These are phyloP conservation scores for Hordeum marinum DNA, from an alignment of 176 grass and related monocot genomes.

Conservation along the genomic window DNA sequence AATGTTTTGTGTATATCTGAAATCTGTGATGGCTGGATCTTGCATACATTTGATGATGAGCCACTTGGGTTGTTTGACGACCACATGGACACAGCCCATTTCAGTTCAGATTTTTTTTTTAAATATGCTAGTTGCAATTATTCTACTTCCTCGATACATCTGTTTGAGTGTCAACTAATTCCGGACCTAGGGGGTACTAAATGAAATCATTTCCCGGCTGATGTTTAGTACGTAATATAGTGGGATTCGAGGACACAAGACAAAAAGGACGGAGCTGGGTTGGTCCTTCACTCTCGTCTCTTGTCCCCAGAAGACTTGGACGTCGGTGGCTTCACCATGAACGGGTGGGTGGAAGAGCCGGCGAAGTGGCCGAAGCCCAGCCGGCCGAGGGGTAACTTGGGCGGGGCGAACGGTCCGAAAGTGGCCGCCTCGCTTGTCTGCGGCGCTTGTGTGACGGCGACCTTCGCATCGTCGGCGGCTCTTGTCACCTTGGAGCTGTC, in stretches of 20 bases:
- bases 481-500: not conserved
- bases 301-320: slow-evolving; percentile 10
- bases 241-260: not conserved
- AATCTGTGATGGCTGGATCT: not conserved
- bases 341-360: slow-evolving; percentile 13
- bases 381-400: slow-evolving; percentile 28
- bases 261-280: not conserved
- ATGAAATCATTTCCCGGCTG: not conserved
- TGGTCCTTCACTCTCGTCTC: not conserved
- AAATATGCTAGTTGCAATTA: not conserved
- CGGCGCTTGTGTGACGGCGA: not conserved
- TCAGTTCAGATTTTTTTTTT: not conserved
- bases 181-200: too few species aligned
- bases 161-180: too few species aligned
- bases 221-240: not conserved
- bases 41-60: not conserved
- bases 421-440: not conserved
- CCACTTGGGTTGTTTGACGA: not conserved
- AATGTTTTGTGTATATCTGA: not conserved
- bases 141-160: not conserved
- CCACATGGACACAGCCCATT: not conserved
- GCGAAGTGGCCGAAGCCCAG: slow-evolving; percentile 47
- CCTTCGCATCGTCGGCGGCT: not conserved
- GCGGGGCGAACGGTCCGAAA: slow-evolving; percentile 32
- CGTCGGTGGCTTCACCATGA: slow-evolving; percentile 22